phyloP scores from a whole-genome alignment of 2,329 filamentous ascomycete genomes.

The Uncinocarpus reesii region DNA sequence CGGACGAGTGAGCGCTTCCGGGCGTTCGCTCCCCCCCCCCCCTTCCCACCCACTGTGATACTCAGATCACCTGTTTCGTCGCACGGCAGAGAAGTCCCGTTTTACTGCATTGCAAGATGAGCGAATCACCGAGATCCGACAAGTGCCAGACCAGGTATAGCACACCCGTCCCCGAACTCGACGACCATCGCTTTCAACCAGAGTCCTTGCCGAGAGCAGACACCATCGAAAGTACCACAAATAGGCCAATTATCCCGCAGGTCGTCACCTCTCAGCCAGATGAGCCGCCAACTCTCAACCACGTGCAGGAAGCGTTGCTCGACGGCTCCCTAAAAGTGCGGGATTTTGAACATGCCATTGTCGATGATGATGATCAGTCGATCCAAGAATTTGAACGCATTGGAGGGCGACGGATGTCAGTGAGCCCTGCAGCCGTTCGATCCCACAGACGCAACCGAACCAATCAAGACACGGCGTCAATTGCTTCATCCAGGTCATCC shows the following conservation, averaged over 20 bases:
- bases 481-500: slow-evolving; percentile 51
- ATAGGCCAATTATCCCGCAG: slow-evolving; percentile 32
- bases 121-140: slow-evolving; percentile 55
- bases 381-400: slow-evolving; percentile 28
- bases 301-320: slow-evolving; percentile 39
- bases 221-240: slow-evolving; percentile 30
- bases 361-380: slow-evolving; percentile 51
- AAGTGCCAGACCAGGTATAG: slow-evolving; percentile 51
- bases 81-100: background rate
- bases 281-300: slow-evolving; percentile 39
- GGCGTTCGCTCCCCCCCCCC: slow-evolving; percentile 10
- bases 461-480: slow-evolving; percentile 5
- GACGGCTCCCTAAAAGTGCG: slow-evolving; percentile 47
- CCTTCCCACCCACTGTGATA: background rate
- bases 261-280: slow-evolving; percentile 41
- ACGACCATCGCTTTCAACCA: slow-evolving; percentile 63
- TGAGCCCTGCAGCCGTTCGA: slow-evolving; percentile 33
- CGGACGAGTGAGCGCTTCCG: slow-evolving; percentile 14
- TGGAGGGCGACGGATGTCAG: slow-evolving; percentile 30
- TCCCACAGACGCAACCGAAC: slow-evolving; percentile 22
- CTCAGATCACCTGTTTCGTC: slow-evolving; percentile 1
- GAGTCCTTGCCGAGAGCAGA: slow-evolving; percentile 28
- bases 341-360: slow-evolving; percentile 78
- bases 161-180: slow-evolving; percentile 57
- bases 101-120: slow-evolving; percentile 30